These are phyloP conservation scores for Wallacemonas sp. DNA, from an alignment of 208 protist genomes.

Conservation along the genomic window DNA sequence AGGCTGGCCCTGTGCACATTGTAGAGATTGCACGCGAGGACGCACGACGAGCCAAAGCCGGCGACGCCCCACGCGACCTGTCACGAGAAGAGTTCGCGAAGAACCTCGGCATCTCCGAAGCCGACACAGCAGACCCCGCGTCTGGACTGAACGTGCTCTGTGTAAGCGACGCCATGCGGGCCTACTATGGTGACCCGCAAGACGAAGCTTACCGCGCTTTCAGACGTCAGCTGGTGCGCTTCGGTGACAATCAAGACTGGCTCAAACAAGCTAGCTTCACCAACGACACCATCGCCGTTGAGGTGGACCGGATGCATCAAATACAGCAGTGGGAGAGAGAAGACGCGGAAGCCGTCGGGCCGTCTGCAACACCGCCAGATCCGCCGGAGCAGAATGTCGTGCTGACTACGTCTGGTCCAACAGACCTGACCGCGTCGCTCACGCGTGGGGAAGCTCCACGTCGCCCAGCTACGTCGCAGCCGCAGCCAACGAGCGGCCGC, in stretches of 20 bases:
- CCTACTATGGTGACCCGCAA: constrained; percentile 64
- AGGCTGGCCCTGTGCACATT: constrained; percentile 35
- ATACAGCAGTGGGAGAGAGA: neutral
- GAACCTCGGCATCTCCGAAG: constrained; percentile 33
- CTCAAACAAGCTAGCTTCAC: constrained; percentile 38
- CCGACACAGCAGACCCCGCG: constrained; percentile 41
- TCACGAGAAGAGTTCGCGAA: constrained; percentile 44
- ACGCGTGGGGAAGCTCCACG: neutral
- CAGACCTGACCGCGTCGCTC: neutral
- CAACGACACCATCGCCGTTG: neutral
- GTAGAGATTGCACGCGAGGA: constrained; percentile 39
- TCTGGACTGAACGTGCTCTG: constrained; percentile 32
- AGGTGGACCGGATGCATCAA: constrained; percentile 13
- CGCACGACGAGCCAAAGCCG: constrained; percentile 18
- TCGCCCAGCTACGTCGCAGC: neutral
- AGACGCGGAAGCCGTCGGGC: neutral
- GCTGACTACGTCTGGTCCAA: neutral
- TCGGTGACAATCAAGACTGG: constrained; percentile 35
- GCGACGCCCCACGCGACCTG: constrained; percentile 13
- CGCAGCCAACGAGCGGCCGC: neutral
- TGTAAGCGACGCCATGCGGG: constrained; percentile 25
- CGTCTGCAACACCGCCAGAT: neutral
- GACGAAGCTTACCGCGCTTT: constrained; percentile 53
- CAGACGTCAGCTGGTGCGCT: constrained; percentile 28
- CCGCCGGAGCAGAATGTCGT: neutral